Evolutionary conservation across 441 rosid genomes (phyloP).

Genomic region (Dalechampia spathulata): DNA sequence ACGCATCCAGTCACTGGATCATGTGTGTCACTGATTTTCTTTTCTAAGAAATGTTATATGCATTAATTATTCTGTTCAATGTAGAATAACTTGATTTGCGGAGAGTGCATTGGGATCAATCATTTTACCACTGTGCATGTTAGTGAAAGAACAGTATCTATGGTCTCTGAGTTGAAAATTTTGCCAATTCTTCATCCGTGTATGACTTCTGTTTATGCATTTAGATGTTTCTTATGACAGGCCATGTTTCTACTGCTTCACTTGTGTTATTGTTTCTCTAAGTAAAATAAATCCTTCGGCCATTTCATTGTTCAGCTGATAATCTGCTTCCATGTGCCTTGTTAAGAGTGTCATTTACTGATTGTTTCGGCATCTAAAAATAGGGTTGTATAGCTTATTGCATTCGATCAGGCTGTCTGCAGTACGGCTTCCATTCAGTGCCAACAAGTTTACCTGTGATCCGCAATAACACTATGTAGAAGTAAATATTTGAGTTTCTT

Average conservation of each 20-base stretch:
- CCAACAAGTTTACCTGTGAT: neutral
- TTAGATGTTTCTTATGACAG: no score
- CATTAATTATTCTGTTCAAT: neutral
- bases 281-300: no score
- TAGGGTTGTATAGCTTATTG: neutral
- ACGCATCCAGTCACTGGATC: no score
- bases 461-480: neutral
- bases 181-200: no score
- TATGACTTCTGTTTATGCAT: no score
- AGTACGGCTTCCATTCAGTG: no score
- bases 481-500: neutral
- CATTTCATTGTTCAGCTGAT: neutral
- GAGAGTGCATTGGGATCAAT: neutral
- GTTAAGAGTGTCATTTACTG: neutral
- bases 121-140: conserved; percentile 15
- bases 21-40: no score
- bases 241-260: no score
- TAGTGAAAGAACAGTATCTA: conserved; percentile 20
- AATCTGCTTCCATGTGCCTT: neutral
- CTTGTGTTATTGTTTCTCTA: no score
- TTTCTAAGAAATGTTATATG: no score
- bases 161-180: conserved; percentile 4
- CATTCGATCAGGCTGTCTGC: neutral
- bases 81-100: conserved; percentile 19
- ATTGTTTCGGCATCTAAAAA: no score